Percentiles rank a stretch among this genome's conserved stretches.
Conservation (phyloP, 768 basidiomycete species). For the Boletus vermiculosoides region DNA sequence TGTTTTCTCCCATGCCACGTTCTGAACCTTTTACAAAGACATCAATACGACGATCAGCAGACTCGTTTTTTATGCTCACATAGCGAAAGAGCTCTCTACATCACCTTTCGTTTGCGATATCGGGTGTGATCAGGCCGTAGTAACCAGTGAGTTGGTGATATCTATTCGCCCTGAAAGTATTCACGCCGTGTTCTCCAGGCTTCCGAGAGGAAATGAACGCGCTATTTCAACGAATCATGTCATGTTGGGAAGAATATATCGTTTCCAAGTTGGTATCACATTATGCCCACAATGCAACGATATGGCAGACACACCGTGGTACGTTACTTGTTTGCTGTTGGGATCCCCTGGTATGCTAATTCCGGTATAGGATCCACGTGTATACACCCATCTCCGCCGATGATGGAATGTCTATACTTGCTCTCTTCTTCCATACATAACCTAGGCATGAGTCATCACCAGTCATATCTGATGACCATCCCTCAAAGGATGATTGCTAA, state of each 20-base stretch:
- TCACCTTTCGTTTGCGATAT: conserved; percentile 44
- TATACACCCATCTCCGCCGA: conserved; percentile 49
- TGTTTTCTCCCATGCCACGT: background rate
- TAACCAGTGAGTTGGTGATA: conserved; percentile 34
- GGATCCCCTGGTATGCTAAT: conserved; percentile 13
- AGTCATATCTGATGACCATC: conserved; percentile 34
- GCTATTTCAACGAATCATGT: conserved; percentile 47
- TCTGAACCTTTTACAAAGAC: conserved; percentile 13
- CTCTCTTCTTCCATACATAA: conserved; percentile 55
- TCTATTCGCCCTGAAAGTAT: conserved; percentile 1
- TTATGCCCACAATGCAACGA: conserved; percentile 16
- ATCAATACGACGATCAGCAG: conserved; percentile 24
- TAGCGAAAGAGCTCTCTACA: conserved; percentile 47
- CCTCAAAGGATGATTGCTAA: conserved; percentile 40
- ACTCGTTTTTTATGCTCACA: conserved; percentile 48
- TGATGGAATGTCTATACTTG: conserved; percentile 54
- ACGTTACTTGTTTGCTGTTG: conserved; percentile 2
- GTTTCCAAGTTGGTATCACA: conserved; percentile 29
- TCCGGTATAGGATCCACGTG: conserved; percentile 15
- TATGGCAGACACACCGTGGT: conserved; percentile 11
- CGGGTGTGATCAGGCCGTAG: conserved; percentile 40
- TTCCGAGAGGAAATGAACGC: conserved; percentile 44
- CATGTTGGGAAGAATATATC: conserved; percentile 52
- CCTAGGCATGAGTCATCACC: conserved; percentile 48
- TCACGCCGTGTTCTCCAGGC: conserved; percentile 35